Percentiles rank a stretch among this genome's conserved stretches.
Evolutionary conservation across 495 filamentous ascomycete species (phyloP).

Genomic region (Xylaria longipes): DNA sequence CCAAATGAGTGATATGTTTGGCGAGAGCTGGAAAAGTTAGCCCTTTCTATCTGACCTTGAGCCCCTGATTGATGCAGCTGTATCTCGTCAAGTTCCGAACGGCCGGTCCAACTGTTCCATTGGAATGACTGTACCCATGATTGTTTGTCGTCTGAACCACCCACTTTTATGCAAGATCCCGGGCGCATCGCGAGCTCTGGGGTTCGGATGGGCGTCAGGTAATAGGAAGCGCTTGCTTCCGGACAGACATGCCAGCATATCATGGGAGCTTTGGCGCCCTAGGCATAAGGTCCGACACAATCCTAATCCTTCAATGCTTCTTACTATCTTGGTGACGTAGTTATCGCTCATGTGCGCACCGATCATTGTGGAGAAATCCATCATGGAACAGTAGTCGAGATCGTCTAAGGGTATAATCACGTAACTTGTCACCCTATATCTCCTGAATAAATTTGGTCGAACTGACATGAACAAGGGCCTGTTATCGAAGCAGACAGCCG

Average conservation of each 20-base stretch:
- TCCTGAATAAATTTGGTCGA: conserved; percentile 9
- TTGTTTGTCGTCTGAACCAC: conserved; percentile 22
- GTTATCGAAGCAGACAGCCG: conserved; percentile 11
- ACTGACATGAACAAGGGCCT: conserved; percentile 18
- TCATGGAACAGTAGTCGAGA: conserved; percentile 8
- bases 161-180: conserved; percentile 25
- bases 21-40: conserved; percentile 21
- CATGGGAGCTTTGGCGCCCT: neutral
- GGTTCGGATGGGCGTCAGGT: conserved; percentile 24
- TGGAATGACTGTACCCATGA: conserved; percentile 25
- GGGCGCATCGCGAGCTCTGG: conserved; percentile 24
- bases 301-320: conserved; percentile 3
- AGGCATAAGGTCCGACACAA: conserved; percentile 10
- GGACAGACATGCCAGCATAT: conserved; percentile 10
- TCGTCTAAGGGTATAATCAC: conserved; percentile 13
- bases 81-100: conserved; percentile 33
- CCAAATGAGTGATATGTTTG: conserved; percentile 23
- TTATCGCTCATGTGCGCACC: neutral
- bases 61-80: conserved; percentile 31
- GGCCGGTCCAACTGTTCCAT: conserved; percentile 36
- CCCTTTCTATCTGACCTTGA: conserved; percentile 29
- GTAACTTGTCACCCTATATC: conserved; percentile 14
- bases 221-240: conserved; percentile 24
- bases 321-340: neutral
- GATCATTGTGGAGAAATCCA: neutral